These are phyloP conservation scores for Thalassiosira delicatula DNA, from an alignment of 352 stramenopile genomes.

Conservation along the genomic window DNA sequence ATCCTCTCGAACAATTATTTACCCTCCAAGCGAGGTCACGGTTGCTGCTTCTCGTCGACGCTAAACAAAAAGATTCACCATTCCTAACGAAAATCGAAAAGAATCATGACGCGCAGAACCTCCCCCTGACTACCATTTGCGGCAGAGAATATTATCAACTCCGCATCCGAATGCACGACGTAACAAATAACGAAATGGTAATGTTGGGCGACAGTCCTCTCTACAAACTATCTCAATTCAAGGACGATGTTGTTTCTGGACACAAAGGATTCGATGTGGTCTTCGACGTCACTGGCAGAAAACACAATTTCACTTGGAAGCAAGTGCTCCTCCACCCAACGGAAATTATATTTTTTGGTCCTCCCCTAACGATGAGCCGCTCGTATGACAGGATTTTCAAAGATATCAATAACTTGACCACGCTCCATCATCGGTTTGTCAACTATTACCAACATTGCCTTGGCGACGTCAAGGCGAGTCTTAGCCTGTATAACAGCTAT, in stretches of 20 bases:
- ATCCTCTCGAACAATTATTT: not conserved
- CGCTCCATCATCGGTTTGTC: not conserved
- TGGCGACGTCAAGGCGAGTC: not conserved
- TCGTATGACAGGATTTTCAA: conserved; percentile 1
- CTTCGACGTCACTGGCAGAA: not conserved
- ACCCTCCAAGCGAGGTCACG: not conserved
- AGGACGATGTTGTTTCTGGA: not conserved
- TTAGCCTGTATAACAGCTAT: not conserved
- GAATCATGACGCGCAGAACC: not conserved
- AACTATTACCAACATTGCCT: not conserved
- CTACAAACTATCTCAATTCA: conserved; percentile 4
- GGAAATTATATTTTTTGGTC: conserved; percentile 6
- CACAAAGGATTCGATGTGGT: not conserved
- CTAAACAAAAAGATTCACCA: too few relatives aligned
- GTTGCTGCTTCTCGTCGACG: not conserved
- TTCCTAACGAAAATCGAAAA: not conserved
- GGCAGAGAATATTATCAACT: conserved; percentile 3
- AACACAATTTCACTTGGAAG: not conserved
- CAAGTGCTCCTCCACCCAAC: not conserved
- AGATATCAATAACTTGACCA: not conserved
- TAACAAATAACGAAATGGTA: not conserved
- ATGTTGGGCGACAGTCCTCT: not conserved
- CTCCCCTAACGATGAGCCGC: not conserved
- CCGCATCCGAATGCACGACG: not conserved
- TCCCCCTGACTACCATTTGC: not conserved